Conservation (phyloP, 1,139 yeast genomes). For the Meyerozyma sp. region DNA sequence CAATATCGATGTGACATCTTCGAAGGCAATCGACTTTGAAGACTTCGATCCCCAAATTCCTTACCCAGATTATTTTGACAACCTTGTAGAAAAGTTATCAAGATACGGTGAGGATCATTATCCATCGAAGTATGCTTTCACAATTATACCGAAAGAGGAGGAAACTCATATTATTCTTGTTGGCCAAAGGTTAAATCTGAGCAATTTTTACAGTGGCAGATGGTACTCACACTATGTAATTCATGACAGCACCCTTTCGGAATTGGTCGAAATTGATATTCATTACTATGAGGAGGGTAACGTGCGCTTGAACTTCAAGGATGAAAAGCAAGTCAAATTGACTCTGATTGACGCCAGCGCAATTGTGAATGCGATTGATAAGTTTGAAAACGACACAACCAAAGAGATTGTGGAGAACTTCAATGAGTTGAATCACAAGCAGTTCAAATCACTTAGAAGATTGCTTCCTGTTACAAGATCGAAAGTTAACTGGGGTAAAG, state of each 20-base stretch:
- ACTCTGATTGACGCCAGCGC: slow-evolving; percentile 16
- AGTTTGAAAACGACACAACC: slow-evolving; percentile 60
- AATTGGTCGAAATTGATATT: slow-evolving; percentile 61
- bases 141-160: slow-evolving; percentile 31
- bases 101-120: slow-evolving; percentile 44
- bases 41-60: slow-evolving; percentile 18
- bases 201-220: slow-evolving; percentile 84
- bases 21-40: slow-evolving; percentile 47
- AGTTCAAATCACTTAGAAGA: slow-evolving; percentile 82
- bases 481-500: slow-evolving; percentile 91
- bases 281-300: slow-evolving; percentile 97
- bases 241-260: slow-evolving; percentile 37
- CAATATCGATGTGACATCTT: slow-evolving; percentile 50
- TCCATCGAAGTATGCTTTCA: slow-evolving; percentile 48
- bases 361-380: slow-evolving; percentile 49
- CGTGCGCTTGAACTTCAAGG: slow-evolving; percentile 63
- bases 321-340: slow-evolving; percentile 29
- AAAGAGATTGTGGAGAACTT: slow-evolving; percentile 58
- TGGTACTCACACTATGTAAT: slow-evolving; percentile 71
- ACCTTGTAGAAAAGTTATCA: slow-evolving; percentile 24
- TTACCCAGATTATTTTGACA: slow-evolving; percentile 27
- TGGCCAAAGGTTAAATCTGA: slow-evolving; percentile 69
- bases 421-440: slow-evolving; percentile 66
- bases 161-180: slow-evolving; percentile 45
- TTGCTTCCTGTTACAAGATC: slow-evolving; percentile 89